These are phyloP conservation scores for Termitomyces sp. DNA, from an alignment of 1,284 basidiomycete genomes.

Conservation along the genomic window DNA sequence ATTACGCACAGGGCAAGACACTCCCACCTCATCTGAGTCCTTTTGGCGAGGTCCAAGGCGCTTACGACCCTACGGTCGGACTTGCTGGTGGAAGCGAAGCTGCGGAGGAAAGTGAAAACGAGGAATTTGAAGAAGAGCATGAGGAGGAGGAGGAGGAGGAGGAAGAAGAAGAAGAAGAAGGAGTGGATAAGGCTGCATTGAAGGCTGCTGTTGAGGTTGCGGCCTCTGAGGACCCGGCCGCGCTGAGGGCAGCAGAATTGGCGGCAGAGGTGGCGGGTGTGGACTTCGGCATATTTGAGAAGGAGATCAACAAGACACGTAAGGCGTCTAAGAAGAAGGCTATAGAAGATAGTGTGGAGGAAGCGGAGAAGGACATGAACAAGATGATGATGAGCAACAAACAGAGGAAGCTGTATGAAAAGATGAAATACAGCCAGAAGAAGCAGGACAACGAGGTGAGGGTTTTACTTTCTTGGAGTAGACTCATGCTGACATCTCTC, in stretches of 20 bases:
- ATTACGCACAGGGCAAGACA: slow-evolving; percentile 82
- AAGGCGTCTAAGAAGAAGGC: slow-evolving; percentile 46
- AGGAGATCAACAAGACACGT: slow-evolving; percentile 66
- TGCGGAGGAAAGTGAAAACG: slow-evolving; percentile 30
- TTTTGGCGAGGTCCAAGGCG: slow-evolving; percentile 81
- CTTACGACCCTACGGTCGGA: slow-evolving; percentile 64
- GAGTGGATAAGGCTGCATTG: slow-evolving; percentile 14
- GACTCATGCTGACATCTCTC: slow-evolving; percentile 8
- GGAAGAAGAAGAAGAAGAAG: slow-evolving; percentile 10
- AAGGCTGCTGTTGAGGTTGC: slow-evolving; percentile 28
- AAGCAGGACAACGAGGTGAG: slow-evolving; percentile 81
- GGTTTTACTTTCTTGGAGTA: slow-evolving; percentile 14
- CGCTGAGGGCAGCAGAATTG: slow-evolving; percentile 85
- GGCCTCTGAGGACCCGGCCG: slow-evolving; percentile 53
- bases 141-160: slow-evolving; percentile 11
- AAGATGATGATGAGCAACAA: slow-evolving; percentile 99
- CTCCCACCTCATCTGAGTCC: slow-evolving; percentile 96
- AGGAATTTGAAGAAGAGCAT: too few relatives aligned
- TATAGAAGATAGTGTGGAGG: slow-evolving; percentile 25
- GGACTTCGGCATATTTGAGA: slow-evolving; percentile 80
- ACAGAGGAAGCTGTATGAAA: slow-evolving; percentile 93
- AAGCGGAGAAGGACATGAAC: slow-evolving; percentile 84
- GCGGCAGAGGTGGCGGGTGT: slow-evolving; percentile 90
- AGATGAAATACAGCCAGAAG: slow-evolving; percentile 86
- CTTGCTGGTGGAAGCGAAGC: slow-evolving; percentile 29